Conservation (phyloP, 2,329 filamentous ascomycete species). For the Laburnicola sp. region DNA sequence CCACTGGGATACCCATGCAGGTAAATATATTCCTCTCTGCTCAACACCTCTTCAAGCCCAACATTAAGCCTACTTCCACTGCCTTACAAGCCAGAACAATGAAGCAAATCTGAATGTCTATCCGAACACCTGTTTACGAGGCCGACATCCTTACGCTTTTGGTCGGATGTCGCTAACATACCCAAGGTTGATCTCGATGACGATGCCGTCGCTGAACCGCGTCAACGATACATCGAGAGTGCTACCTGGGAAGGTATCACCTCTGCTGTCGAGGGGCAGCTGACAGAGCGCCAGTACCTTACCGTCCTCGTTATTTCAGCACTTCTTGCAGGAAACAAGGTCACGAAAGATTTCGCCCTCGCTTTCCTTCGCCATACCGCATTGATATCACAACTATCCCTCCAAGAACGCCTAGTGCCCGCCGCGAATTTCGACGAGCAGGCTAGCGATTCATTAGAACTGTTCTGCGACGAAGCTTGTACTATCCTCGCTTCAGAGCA, state of each 20-base stretch:
- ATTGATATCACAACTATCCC: slow-evolving; percentile 46
- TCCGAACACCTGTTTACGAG: too few relatives aligned
- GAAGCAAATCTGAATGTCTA: too few relatives aligned
- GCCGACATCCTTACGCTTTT: not conserved
- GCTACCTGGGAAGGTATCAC: slow-evolving; percentile 8
- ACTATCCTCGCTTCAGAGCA: slow-evolving; percentile 42
- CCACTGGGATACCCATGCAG: slow-evolving; percentile 21
- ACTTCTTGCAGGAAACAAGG: slow-evolving; percentile 34
- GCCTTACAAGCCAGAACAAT: too few relatives aligned
- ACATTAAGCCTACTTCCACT: too few relatives aligned
- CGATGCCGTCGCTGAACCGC: slow-evolving; percentile 9
- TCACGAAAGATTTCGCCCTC: slow-evolving; percentile 36
- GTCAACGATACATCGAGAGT: slow-evolving; percentile 10
- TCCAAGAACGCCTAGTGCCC: slow-evolving; percentile 45
- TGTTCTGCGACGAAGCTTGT: slow-evolving; percentile 46
- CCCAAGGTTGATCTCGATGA: slow-evolving; percentile 5
- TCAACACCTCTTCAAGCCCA: not conserved
- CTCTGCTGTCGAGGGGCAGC: slow-evolving; percentile 22
- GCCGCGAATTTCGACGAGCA: slow-evolving; percentile 38
- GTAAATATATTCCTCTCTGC: slow-evolving; percentile 7
- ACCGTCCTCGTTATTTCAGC: slow-evolving; percentile 38
- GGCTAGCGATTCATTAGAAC: slow-evolving; percentile 37
- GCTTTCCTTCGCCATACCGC: slow-evolving; percentile 51
- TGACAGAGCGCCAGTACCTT: slow-evolving; percentile 43
- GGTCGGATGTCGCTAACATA: not conserved